These are phyloP conservation scores for Myrmaecium sp. DNA, from an alignment of 2,329 filamentous ascomycete species.

Conservation along the genomic window DNA sequence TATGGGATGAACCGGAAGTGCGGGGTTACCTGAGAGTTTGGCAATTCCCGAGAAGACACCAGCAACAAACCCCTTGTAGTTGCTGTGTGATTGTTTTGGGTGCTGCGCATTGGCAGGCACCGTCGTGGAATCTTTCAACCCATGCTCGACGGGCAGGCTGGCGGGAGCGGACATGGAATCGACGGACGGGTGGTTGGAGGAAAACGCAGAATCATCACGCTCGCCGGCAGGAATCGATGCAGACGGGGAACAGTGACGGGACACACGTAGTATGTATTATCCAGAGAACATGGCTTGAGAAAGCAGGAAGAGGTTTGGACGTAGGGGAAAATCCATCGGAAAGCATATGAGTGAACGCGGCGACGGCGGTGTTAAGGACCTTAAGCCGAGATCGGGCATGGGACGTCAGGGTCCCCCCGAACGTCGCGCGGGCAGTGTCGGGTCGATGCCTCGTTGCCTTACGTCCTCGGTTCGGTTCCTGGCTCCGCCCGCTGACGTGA, in stretches of 20 bases:
- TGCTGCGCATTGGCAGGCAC: slow-evolving; percentile 10
- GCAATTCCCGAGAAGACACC: slow-evolving; percentile 91
- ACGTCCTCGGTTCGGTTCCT: no score
- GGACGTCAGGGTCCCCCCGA: no score
- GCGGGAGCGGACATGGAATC: slow-evolving; percentile 18
- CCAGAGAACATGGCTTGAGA: no score
- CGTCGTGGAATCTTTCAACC: slow-evolving; percentile 11
- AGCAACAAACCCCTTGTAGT: slow-evolving; percentile 92
- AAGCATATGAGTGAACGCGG: no score
- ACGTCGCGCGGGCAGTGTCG: no score
- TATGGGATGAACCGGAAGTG: slow-evolving; percentile 1
- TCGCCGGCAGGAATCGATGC: neutral
- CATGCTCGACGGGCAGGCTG: slow-evolving; percentile 14
- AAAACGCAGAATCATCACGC: neutral
- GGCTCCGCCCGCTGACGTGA: no score
- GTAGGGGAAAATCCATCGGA: no score
- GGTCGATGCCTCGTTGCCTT: no score
- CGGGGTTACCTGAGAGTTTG: slow-evolving; percentile 58
- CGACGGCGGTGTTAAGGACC: no score
- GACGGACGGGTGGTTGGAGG: slow-evolving; percentile 1
- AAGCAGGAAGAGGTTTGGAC: no score
- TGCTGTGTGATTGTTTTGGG: slow-evolving; percentile 24
- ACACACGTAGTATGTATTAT: neutral
- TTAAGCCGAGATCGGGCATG: no score
- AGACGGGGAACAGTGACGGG: neutral